Evolutionary conservation across 371 early-diverging fungal species (phyloP), one percentile per base, ranked within the genome.

Genomic region (Mucor indicus): DNA sequence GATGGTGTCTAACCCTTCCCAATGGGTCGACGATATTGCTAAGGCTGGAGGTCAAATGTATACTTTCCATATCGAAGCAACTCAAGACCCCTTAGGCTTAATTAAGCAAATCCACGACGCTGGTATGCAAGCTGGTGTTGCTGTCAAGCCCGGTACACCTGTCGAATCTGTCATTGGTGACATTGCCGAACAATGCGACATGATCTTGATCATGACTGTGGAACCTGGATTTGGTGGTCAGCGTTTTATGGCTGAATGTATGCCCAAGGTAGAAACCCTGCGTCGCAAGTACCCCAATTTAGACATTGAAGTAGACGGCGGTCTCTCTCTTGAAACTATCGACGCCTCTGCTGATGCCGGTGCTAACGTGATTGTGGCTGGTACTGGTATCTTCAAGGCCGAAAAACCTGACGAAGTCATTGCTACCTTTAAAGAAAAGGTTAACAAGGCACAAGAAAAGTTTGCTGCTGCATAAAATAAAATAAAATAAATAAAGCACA

Each of bases 351-450:
- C 91, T 12, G 72, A 87, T 49, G 96, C 94, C 27, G 98, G 98
- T 19, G 99, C 98, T 15, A 98, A 99, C 72, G 96, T 96, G 12
- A 93, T 98, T 72, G 98, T 99, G n/a, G 91, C 98, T 20, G 99
- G 99, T 16, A 95, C 97, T 12, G 87, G 90, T 15, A 86, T 98
- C 24, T 99, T 98, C 74, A 87, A 89, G 59, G 85, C 93, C 3
- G 55, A 74, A 17, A 74, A 84, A 21, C 93, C 93, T 6, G 62
- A 69, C 16, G 84, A 79, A 4, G 88, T 89, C 9, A 96, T 96
- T 39, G 53, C 64, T 31, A 71, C 64, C 12, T 81, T 92, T 54
- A 81, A 85, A 51, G 73, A 76, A 30, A 77, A 76, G 21, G 83
- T 89, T 48, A 77, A 83, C 43, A 62, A 64, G 4, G 76, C 72